Percentiles rank a stretch among this genome's conserved stretches.
Evolutionary conservation across 2,329 filamentous ascomycete genomes (phyloP).

Genomic region (Aspergillus tanneri): DNA sequence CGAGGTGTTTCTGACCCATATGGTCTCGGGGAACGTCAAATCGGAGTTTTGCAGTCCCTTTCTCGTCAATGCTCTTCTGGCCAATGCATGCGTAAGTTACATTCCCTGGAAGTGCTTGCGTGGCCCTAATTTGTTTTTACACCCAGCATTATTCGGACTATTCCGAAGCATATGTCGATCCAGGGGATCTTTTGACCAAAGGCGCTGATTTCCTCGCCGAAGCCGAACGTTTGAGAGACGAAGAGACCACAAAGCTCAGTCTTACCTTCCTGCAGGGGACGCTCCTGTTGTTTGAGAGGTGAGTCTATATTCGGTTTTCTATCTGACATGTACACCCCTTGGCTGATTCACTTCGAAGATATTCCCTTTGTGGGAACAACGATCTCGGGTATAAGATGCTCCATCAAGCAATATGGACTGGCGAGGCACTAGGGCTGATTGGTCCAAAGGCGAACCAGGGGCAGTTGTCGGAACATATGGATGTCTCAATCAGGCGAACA

Average conservation of each 20-base stretch:
- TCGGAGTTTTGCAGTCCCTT: conserved; percentile 79
- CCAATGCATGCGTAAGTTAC: conserved; percentile 47
- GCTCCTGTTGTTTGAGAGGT: conserved; percentile 39
- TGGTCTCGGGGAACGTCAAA: conserved; percentile 38
- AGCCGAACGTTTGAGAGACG: conserved; percentile 32
- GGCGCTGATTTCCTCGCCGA: conserved; percentile 38
- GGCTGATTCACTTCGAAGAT: conserved; percentile 22
- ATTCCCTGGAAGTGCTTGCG: not conserved
- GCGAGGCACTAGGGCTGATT: conserved; percentile 34
- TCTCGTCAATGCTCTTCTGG: conserved; percentile 86
- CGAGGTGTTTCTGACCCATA: conserved; percentile 67
- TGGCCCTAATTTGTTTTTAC: not conserved
- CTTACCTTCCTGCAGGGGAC: conserved; percentile 35
- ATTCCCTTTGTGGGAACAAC: conserved; percentile 37
- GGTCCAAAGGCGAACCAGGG: conserved; percentile 27
- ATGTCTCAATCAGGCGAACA: conserved; percentile 31
- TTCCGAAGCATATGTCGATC: conserved; percentile 38
- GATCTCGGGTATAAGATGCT: conserved; percentile 41
- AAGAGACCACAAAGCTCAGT: conserved; percentile 25
- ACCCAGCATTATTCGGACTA: conserved; percentile 37
- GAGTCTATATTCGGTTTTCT: conserved; percentile 2
- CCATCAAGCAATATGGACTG: conserved; percentile 37
- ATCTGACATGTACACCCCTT: not conserved
- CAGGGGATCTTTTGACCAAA: conserved; percentile 39
- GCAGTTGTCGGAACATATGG: conserved; percentile 31